Evolutionary conservation across 2,329 filamentous ascomycete genomes (phyloP).

Genomic region (Colletotrichum echinochloae): DNA sequence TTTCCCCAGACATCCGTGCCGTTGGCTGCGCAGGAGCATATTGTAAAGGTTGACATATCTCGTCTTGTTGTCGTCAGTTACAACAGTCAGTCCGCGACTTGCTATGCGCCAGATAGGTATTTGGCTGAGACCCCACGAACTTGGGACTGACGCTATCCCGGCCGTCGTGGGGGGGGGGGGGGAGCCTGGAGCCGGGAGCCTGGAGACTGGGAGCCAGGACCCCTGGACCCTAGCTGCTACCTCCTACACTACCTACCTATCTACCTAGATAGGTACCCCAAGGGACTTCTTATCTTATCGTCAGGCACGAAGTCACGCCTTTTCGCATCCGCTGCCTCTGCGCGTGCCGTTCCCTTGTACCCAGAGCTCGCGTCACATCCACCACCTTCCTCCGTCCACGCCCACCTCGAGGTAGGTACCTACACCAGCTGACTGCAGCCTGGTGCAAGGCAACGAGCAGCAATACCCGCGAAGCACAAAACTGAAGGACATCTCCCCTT

Average conservation of each 20-base stretch:
- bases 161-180: background rate
- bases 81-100: background rate
- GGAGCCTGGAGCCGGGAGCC: background rate
- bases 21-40: background rate
- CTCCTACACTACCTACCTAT: too few species aligned
- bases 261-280: background rate
- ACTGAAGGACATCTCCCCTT: background rate
- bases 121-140: background rate
- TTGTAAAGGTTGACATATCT: background rate
- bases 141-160: background rate
- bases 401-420: background rate
- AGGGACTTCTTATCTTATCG: background rate
- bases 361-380: background rate
- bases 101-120: background rate
- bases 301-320: conserved; percentile 15
- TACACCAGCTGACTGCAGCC: conserved; percentile 9
- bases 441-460: conserved; percentile 11
- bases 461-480: conserved; percentile 3
- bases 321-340: conserved; percentile 20
- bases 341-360: conserved; percentile 12
- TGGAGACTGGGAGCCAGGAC: background rate
- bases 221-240: too few species aligned
- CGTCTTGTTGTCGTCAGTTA: background rate
- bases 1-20: background rate
- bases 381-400: background rate